These are phyloP conservation scores for Lactarius vividus DNA, from an alignment of 768 basidiomycete genomes.

Conservation along the genomic window DNA sequence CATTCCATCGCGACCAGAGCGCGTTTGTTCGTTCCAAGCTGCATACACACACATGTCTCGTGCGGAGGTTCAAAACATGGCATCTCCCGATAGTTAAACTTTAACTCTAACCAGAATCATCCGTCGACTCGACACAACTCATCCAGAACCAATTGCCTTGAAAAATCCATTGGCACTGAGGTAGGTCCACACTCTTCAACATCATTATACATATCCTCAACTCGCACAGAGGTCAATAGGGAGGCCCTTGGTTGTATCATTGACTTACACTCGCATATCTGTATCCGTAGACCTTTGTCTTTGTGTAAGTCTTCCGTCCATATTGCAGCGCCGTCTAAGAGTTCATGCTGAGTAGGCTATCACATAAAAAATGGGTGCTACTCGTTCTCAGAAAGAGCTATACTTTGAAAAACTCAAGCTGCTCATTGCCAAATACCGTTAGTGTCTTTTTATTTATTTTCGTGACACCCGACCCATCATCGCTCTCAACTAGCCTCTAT, in stretches of 20 bases:
- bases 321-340: background rate
- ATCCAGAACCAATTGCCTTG: slow-evolving; percentile 60
- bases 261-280: slow-evolving; percentile 1
- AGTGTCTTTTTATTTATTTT: slow-evolving; percentile 31
- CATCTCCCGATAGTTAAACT: slow-evolving; percentile 7
- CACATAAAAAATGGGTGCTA: slow-evolving; percentile 73
- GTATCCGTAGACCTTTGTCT: slow-evolving; percentile 20
- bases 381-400: slow-evolving; percentile 82
- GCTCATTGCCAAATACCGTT: slow-evolving; percentile 86
- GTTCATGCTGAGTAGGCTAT: slow-evolving; percentile 17
- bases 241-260: slow-evolving; percentile 56
- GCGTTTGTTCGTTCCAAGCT: background rate
- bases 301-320: slow-evolving; percentile 11
- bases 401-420: slow-evolving; percentile 96
- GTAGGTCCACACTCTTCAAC: slow-evolving; percentile 38
- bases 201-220: background rate
- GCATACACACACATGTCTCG: background rate
- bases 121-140: slow-evolving; percentile 11
- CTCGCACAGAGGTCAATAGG: slow-evolving; percentile 79
- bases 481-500: slow-evolving; percentile 71
- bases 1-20: slow-evolving; percentile 65
- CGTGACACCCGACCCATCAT: background rate
- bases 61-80: background rate
- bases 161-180: slow-evolving; percentile 94
- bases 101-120: slow-evolving; percentile 24